A percentile compares a stretch with the other conserved stretches of the same genome.
These are phyloP conservation scores for Isoetes taiwanensis DNA, from an alignment of 75 land plant species.

Conservation along the genomic window DNA sequence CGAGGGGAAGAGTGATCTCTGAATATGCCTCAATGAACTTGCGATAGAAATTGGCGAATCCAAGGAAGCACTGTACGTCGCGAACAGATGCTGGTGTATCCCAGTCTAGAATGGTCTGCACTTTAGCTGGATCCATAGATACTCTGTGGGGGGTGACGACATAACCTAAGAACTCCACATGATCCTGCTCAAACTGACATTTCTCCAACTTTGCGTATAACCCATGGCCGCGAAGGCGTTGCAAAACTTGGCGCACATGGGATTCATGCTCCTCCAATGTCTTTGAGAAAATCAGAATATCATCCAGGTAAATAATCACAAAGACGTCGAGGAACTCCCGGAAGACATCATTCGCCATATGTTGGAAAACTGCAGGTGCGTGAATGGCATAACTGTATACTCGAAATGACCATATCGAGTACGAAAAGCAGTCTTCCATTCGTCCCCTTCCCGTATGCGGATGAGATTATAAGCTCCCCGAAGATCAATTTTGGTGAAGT, in stretches of 20 bases:
- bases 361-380: too few species aligned
- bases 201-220: constrained; percentile 5
- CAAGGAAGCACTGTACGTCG: background rate
- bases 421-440: constrained; percentile 8
- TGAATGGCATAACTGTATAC: too few species aligned
- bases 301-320: constrained; percentile 1
- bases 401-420: too few species aligned
- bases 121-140: background rate
- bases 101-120: constrained; percentile 2
- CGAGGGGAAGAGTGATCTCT: background rate
- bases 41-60: constrained; percentile 1
- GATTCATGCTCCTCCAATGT: background rate
- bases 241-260: background rate
- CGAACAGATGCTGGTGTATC: background rate
- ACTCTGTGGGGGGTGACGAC: too few species aligned
- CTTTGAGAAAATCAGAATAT: constrained; percentile 1
- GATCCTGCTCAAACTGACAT: background rate
- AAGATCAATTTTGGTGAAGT: constrained; percentile 1
- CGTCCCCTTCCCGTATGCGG: background rate
- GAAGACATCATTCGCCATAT: too few species aligned
- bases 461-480: background rate
- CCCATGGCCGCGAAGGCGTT: background rate
- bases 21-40: background rate
- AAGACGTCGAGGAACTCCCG: background rate
- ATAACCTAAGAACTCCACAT: constrained; percentile 4